Base-by-base conservation (phyloP, 2,329 filamentous ascomycete genomes). In the Diplodia mutila region DNA sequence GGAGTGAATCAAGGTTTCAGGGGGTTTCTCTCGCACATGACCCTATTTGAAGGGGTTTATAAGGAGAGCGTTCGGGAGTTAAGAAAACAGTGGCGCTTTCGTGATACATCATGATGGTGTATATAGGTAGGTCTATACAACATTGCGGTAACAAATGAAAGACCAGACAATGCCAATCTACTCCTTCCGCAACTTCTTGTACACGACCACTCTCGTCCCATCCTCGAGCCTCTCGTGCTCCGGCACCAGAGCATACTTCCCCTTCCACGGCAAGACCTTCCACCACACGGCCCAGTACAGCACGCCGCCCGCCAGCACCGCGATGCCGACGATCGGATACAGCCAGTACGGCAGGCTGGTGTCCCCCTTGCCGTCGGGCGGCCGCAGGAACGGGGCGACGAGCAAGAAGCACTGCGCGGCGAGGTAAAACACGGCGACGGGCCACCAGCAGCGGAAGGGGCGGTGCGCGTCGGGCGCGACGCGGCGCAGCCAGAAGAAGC, bases 211-310 rank as follows among this genome's bases (percentile, higher is more conserved):
- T 1, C 83, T 85, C 0, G 89, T 92, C 0, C 90, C 90, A 76
- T 93, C 90, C 25, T 83, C 81, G 23, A 93, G 76, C 0, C 87
- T 79, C 46, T 85, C 85, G 2, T 80, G 80, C 67, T 85, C 83
- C 71, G 92, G 89, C 72, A 90, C 87, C 1, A 92, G 77, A 16
- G 75, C 83, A 73, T 91, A 91, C 0, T 85, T 84, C 61, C 85
- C 81, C 78, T 84, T 85, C 51, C 77, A 80, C 1, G 91, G 90
- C 27, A 92, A 74, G 0, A 86, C 70, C 3, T 87, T 81, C 0
- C 89, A 89, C 85, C 87, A 90, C 1, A 90, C 69, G 70, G 86
- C 88, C 91, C 90, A 93, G 74, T 92, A 92, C 0, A 86, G 1
- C 0, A 89, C 73, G 0, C 85, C 89, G 57, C 87, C 85, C 0